Conservation (phyloP, 2,329 filamentous ascomycete genomes). For the Aquanectria penicillioides region DNA sequence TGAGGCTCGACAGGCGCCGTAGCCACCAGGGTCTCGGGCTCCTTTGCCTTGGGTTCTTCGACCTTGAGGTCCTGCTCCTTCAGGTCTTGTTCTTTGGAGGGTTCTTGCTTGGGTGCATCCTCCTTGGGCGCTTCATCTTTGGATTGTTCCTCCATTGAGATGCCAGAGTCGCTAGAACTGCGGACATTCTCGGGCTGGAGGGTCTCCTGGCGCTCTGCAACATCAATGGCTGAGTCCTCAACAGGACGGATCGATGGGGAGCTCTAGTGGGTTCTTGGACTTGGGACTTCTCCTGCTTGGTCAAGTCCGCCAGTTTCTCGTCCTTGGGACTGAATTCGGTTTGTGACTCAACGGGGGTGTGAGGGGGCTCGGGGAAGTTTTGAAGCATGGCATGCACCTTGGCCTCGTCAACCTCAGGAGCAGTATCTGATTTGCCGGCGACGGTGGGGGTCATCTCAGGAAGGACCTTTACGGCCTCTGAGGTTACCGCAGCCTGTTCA, state of each 20-base stretch:
- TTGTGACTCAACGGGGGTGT: slow-evolving; percentile 9
- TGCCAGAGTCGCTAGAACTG: slow-evolving; percentile 35
- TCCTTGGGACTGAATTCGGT: too few species aligned
- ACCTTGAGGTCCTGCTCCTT: slow-evolving; percentile 19
- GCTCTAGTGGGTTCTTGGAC: slow-evolving; percentile 8
- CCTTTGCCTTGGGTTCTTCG: background rate
- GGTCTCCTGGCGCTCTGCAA: background rate
- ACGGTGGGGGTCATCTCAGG: slow-evolving; percentile 12
- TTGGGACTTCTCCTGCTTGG: slow-evolving; percentile 4
- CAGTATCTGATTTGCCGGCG: background rate
- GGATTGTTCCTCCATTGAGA: slow-evolving; percentile 31
- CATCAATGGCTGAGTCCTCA: slow-evolving; percentile 4
- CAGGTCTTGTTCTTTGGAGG: too few species aligned
- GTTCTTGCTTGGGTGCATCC: background rate
- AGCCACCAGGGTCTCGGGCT: background rate
- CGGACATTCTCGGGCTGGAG: slow-evolving; percentile 10
- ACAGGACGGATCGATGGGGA: background rate
- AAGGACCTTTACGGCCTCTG: slow-evolving; percentile 13
- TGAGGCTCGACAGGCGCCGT: background rate
- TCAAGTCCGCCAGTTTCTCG: slow-evolving; percentile 13
- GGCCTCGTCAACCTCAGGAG: slow-evolving; percentile 1
- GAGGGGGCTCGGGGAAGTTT: slow-evolving; percentile 33
- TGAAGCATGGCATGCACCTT: slow-evolving; percentile 18
- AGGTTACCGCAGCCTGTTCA: background rate
- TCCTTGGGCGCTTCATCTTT: slow-evolving; percentile 26